Evolutionary conservation across 768 basidiomycete species (phyloP).

Genomic region (Royoungia palumana): DNA sequence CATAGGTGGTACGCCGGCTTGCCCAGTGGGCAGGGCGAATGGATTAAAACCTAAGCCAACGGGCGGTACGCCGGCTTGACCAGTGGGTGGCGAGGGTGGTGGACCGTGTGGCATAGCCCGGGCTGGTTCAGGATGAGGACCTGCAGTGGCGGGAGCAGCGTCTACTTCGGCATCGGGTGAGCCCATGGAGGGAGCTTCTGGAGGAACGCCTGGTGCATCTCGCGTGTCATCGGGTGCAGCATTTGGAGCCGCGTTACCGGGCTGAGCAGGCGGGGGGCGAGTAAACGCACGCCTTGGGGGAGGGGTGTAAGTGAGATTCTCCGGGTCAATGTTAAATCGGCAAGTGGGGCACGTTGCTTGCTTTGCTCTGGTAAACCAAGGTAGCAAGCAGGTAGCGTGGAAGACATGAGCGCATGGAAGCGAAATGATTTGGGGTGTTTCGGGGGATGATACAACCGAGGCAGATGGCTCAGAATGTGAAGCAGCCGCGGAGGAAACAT

Average conservation of each 20-base stretch:
- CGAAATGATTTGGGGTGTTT: conserved; percentile 50
- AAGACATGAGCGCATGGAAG: conserved; percentile 83
- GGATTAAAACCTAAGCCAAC: conserved; percentile 3
- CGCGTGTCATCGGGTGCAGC: conserved; percentile 8
- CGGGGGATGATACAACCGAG: conserved; percentile 4
- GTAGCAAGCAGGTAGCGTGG: conserved; percentile 72
- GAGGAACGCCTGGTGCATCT: conserved; percentile 7
- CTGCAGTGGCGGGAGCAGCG: not conserved
- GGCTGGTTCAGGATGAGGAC: conserved; percentile 1
- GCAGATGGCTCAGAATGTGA: conserved; percentile 15
- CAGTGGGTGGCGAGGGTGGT: not conserved
- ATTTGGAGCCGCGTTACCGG: conserved; percentile 12
- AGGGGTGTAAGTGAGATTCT: conserved; percentile 55
- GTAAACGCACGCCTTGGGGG: conserved; percentile 17
- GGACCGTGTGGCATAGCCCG: conserved; percentile 2
- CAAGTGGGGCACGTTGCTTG: conserved; percentile 85
- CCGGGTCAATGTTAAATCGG: conserved; percentile 79
- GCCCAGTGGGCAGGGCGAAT: not conserved
- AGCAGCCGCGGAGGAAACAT: conserved; percentile 10
- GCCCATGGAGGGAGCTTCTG: not conserved
- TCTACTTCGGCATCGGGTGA: not conserved
- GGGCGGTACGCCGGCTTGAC: conserved; percentile 2
- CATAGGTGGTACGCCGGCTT: not conserved
- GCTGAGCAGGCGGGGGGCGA: conserved; percentile 11
- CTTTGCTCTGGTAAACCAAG: conserved; percentile 77